phyloP scores from a whole-genome alignment of 2,329 filamentous ascomycete genomes.

The Aspergillus neoniger region DNA sequence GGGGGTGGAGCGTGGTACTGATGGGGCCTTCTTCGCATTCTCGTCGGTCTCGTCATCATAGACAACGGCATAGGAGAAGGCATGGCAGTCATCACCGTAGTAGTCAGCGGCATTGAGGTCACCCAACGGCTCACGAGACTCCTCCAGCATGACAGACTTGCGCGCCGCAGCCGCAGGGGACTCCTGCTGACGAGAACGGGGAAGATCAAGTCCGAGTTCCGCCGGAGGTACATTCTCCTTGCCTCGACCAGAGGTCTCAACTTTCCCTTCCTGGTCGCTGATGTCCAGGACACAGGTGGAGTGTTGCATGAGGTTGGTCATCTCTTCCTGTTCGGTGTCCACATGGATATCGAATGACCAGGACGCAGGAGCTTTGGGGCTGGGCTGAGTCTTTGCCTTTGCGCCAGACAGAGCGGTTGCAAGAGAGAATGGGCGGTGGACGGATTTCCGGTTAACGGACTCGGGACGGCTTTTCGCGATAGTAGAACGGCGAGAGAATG shows the following conservation, averaged over 20 bases:
- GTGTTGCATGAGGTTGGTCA: slow-evolving; percentile 91
- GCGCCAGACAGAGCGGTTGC: slow-evolving; percentile 67
- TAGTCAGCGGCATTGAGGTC: slow-evolving; percentile 69
- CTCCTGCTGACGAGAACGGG: slow-evolving; percentile 33
- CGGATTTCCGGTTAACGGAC: slow-evolving; percentile 54
- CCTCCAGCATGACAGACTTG: slow-evolving; percentile 61
- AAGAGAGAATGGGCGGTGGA: slow-evolving; percentile 72
- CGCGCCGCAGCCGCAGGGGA: slow-evolving; percentile 30
- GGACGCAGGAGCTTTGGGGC: slow-evolving; percentile 46
- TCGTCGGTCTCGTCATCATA: slow-evolving; percentile 57
- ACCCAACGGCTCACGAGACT: slow-evolving; percentile 66
- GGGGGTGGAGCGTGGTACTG: slow-evolving; percentile 10
- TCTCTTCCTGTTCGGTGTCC: slow-evolving; percentile 85
- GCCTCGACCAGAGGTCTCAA: slow-evolving; percentile 59
- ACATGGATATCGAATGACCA: slow-evolving; percentile 97
- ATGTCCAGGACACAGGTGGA: slow-evolving; percentile 85
- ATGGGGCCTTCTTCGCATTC: slow-evolving; percentile 14
- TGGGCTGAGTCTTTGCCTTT: slow-evolving; percentile 54
- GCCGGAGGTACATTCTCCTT: slow-evolving; percentile 91
- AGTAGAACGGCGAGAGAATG: slow-evolving; percentile 67
- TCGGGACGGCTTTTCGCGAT: slow-evolving; percentile 70
- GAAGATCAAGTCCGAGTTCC: slow-evolving; percentile 62
- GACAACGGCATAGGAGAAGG: slow-evolving; percentile 62
- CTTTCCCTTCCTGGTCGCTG: slow-evolving; percentile 74
- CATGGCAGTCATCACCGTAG: slow-evolving; percentile 67